Percentiles rank a stretch among this genome's conserved stretches.
These are phyloP conservation scores for Parastagonospora avenae DNA, from an alignment of 2,329 filamentous ascomycete species.

Conservation along the genomic window DNA sequence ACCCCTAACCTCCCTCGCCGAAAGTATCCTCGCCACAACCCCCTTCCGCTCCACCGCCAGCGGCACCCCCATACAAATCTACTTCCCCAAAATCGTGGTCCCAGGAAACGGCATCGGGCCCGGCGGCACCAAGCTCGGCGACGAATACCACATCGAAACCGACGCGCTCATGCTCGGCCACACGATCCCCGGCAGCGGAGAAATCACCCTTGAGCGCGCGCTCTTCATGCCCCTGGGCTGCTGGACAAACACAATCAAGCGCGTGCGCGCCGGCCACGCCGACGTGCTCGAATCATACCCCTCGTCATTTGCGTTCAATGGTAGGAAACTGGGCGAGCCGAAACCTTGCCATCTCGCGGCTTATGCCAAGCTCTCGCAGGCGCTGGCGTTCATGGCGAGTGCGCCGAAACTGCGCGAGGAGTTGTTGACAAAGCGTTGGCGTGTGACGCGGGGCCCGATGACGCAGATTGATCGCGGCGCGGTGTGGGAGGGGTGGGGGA, in stretches of 20 bases:
- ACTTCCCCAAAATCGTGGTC: conserved; percentile 28
- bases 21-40: conserved; percentile 16
- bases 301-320: background rate
- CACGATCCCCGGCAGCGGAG: conserved; percentile 8
- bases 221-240: conserved; percentile 32
- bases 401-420: conserved; percentile 20
- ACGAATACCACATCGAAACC: conserved; percentile 16
- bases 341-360: conserved; percentile 15
- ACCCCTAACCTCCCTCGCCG: conserved; percentile 8
- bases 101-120: conserved; percentile 13
- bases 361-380: conserved; percentile 27
- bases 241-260: conserved; percentile 19
- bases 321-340: background rate
- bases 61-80: conserved; percentile 35
- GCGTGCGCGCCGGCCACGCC: conserved; percentile 15
- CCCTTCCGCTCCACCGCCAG: conserved; percentile 11
- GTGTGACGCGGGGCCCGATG: conserved; percentile 25
- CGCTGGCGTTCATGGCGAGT: conserved; percentile 21
- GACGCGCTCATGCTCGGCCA: conserved; percentile 39
- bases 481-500: conserved; percentile 43
- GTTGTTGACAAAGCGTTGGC: conserved; percentile 40
- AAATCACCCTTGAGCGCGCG: conserved; percentile 21
- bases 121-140: conserved; percentile 8
- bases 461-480: conserved; percentile 24
- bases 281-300: conserved; percentile 31